Conservation (phyloP, 2,329 filamentous ascomycete species). For the Aspergillus melleus region DNA sequence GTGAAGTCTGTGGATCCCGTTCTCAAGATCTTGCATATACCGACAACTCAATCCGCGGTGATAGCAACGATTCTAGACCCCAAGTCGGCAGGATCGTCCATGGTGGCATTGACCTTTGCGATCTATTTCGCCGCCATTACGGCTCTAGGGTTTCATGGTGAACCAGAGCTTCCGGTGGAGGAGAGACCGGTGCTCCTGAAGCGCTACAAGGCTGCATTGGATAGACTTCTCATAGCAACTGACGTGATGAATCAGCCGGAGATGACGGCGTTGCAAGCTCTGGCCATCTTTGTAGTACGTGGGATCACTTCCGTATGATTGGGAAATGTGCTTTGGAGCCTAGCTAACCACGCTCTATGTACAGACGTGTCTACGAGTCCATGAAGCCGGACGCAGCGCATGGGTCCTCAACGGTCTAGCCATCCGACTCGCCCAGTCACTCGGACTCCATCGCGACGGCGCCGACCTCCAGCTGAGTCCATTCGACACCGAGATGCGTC, state of each 20-base stretch:
- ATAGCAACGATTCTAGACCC: not conserved
- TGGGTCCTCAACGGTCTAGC: not conserved
- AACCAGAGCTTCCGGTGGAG: not conserved
- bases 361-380: constrained; percentile 1
- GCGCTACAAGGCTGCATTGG: not conserved
- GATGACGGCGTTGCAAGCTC: not conserved
- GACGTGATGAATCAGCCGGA: not conserved
- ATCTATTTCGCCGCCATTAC: constrained; percentile 1
- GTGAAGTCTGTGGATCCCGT: constrained; percentile 2
- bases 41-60: not conserved
- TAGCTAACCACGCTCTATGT: not conserved
- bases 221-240: not conserved
- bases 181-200: not conserved
- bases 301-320: not conserved
- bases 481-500: not conserved
- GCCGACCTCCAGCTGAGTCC: not conserved
- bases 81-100: not conserved
- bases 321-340: not conserved
- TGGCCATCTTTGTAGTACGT: not conserved
- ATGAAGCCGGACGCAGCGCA: not conserved
- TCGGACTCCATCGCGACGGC: not conserved
- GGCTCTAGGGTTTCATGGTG: not conserved
- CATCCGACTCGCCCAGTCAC: not conserved
- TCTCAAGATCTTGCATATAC: not conserved
- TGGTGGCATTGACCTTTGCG: not conserved